Base-by-base conservation (phyloP, 495 filamentous ascomycete species). In the Xeromyces bisporus region DNA sequence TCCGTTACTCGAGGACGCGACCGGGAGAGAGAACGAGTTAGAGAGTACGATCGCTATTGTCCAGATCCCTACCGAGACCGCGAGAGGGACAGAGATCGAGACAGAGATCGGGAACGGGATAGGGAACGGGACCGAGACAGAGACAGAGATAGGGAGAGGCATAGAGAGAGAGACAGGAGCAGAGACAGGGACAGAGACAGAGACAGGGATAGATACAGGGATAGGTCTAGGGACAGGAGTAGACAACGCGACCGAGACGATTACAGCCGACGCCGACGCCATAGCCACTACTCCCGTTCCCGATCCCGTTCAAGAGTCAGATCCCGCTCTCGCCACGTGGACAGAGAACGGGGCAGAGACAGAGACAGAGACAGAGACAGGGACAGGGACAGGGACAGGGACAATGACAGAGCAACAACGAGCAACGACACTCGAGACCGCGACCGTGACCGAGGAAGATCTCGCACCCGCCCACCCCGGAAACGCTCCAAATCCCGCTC, bases 121-220 rank as follows among this genome's bases (percentile, higher is more conserved):
- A 35, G 47, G 38, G 38, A 55, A 32, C 38, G 48, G 37, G 17
- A 51, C 31, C 41, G 44, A 9, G 24, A 15, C 18, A 15, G 29
- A 11, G 24, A 43, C 29, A 42, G 50, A 24, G 56, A 35, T 23
- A 59, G 31, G 24, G 59, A 50, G 28, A 45, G 29, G 37, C 47
- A 59, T 14, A 38, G 49, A 27, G 52, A 56, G 15, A 48, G 53
- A 18, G 57, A 56, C 23, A 40, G 47, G 25, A 44, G 43, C 23
- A 26, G 36, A 23, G 39, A 46, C 12, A 37, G 42, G 15, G 40
- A 43, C 21, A 32, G 34, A 16, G 32, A 42, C 23, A 13, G 34
- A 36, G 25, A 34, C 27, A 38, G 39, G 9, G 40, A 37, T 10
- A 26, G 32, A 21, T 31, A 45, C 30, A 3, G 28, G 14, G 27